A percentile compares a stretch with the other conserved stretches of the same genome.
These are phyloP conservation scores for Citrullus colocynthis DNA, from an alignment of 306 rosid genomes.

Conservation along the genomic window DNA sequence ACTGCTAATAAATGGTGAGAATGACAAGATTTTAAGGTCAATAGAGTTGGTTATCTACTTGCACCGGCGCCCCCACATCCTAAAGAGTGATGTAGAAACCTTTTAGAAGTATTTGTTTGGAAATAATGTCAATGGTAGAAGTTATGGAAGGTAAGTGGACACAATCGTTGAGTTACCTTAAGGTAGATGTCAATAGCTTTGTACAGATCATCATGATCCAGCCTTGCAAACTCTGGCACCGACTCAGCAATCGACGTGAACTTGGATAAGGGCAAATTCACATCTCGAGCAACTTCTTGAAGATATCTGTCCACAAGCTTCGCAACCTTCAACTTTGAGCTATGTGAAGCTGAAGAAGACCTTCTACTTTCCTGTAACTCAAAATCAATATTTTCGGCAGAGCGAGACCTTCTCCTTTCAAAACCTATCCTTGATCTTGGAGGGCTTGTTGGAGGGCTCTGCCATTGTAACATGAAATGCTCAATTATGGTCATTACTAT, in stretches of 20 bases:
- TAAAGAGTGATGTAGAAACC: constrained; percentile 32
- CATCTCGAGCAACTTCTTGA: constrained; percentile 72
- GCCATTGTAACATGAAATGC: constrained; percentile 60
- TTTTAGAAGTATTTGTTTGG: constrained; percentile 5
- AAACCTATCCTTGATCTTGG: constrained; percentile 48
- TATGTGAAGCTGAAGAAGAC: constrained; percentile 90
- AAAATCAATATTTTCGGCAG: constrained; percentile 76
- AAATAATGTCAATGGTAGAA: constrained; percentile 9
- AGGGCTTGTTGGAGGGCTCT: constrained; percentile 89
- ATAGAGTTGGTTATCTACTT: constrained; percentile 76
- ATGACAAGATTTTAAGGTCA: constrained; percentile 79
- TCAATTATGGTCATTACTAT: constrained; percentile 54
- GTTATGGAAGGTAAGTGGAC: constrained; percentile 9
- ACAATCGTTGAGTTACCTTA: constrained; percentile 40
- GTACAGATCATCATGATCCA: constrained; percentile 94
- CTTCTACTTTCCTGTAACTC: constrained; percentile 92
- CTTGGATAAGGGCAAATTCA: constrained; percentile 54
- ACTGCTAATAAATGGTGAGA: constrained; percentile 30
- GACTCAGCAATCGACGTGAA: constrained; percentile 71
- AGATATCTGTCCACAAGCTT: constrained; percentile 84
- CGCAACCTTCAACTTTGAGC: constrained; percentile 81
- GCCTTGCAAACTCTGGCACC: constrained; percentile 82
- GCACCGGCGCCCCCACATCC: constrained; percentile 37
- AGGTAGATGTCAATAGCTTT: constrained; percentile 84
- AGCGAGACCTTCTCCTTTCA: constrained; percentile 83